These are phyloP conservation scores for Talaromyces sp. DNA, from an alignment of 2,329 filamentous ascomycete species.

Conservation along the genomic window DNA sequence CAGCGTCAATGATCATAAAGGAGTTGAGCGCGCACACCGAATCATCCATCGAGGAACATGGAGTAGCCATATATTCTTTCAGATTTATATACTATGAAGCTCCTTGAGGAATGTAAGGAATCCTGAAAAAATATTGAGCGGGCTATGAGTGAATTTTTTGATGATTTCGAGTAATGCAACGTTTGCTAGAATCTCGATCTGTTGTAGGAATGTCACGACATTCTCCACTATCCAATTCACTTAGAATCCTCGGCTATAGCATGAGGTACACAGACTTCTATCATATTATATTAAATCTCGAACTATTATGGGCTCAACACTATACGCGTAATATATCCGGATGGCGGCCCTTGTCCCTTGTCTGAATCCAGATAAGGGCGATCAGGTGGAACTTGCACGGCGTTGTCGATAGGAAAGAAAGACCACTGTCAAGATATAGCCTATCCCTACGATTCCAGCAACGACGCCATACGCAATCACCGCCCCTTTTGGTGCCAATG, in stretches of 20 bases:
- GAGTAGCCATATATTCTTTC: background rate
- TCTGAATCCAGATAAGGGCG: background rate
- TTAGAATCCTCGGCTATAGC: no score
- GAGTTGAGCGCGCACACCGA: background rate
- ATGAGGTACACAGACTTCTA: no score
- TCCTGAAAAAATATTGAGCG: no score
- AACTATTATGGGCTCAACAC: background rate
- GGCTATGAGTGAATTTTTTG: no score
- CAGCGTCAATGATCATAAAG: background rate
- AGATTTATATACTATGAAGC: background rate
- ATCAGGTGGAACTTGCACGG: background rate
- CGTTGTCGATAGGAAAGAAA: background rate
- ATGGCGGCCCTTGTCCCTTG: background rate
- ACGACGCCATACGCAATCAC: slow-evolving; percentile 52
- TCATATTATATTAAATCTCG: background rate
- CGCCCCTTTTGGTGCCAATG: slow-evolving; percentile 23
- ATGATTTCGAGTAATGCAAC: no score
- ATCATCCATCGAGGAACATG: background rate
- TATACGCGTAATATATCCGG: background rate
- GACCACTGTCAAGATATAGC: slow-evolving; percentile 33
- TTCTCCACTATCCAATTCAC: no score
- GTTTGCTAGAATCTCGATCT: no score
- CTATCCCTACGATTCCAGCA: slow-evolving; percentile 47
- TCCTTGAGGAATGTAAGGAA: background rate
- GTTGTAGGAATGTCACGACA: no score